A percentile compares a stretch with the other conserved stretches of the same genome.
phyloP scores from a whole-genome alignment of 2,329 filamentous ascomycete genomes.

The Fusarium albidum region DNA sequence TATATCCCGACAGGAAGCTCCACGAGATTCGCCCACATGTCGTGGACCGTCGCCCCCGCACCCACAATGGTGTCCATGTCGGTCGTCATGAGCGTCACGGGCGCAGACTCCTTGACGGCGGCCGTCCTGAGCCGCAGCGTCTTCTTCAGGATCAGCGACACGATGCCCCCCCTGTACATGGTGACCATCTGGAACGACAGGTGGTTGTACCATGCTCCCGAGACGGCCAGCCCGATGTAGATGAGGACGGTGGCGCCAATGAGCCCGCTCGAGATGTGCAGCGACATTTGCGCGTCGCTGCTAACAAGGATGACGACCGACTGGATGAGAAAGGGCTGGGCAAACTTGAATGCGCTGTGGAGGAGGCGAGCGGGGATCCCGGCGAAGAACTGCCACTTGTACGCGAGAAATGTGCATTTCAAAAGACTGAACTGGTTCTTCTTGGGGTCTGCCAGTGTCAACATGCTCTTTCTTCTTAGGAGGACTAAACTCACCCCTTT shows the following conservation, averaged over 20 bases:
- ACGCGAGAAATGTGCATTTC: conserved; percentile 38
- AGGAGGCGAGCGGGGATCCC: conserved; percentile 49
- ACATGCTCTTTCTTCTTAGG: fast-evolving
- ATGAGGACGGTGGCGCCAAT: conserved; percentile 52
- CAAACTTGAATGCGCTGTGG: conserved; percentile 51
- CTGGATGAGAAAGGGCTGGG: conserved; percentile 55
- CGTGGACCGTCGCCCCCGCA: conserved; percentile 42
- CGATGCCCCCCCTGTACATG: conserved; percentile 46
- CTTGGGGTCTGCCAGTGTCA: conserved; percentile 22
- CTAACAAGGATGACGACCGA: conserved; percentile 44
- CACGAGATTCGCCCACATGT: conserved; percentile 50
- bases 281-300: conserved; percentile 35
- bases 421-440: conserved; percentile 35
- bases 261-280: conserved; percentile 46
- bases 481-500: conserved; percentile 12
- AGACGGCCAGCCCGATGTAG: conserved; percentile 53
- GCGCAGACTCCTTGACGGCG: conserved; percentile 46
- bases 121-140: conserved; percentile 46
- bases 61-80: conserved; percentile 50
- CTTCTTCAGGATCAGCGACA: conserved; percentile 59
- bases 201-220: conserved; percentile 44
- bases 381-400: conserved; percentile 42
- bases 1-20: conserved; percentile 49
- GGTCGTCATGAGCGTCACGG: conserved; percentile 56
- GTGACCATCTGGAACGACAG: conserved; percentile 47